These are phyloP conservation scores for Saprolegnia parasitica DNA, from an alignment of 352 stramenopile species.

Conservation along the genomic window DNA sequence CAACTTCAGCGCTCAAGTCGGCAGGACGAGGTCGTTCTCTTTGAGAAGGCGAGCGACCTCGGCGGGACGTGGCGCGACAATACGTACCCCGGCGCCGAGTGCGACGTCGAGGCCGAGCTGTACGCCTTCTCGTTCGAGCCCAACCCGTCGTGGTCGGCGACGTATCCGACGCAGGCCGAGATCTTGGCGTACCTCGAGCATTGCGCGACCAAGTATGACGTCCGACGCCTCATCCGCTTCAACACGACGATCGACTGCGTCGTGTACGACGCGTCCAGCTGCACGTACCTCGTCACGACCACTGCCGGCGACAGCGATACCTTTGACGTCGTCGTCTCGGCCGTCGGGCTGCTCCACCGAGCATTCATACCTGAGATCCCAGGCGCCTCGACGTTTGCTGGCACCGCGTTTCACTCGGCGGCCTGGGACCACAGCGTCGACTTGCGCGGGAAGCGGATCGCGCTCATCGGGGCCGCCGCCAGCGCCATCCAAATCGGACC, in stretches of 20 bases:
- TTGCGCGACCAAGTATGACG: not conserved
- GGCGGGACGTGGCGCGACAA: slow-evolving; percentile 30
- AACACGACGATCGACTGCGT: not conserved
- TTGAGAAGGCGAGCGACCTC: slow-evolving; percentile 26
- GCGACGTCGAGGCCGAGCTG: slow-evolving; percentile 29
- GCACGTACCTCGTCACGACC: not conserved
- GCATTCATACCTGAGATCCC: slow-evolving; percentile 18
- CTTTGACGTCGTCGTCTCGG: not conserved
- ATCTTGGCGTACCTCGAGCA: not conserved
- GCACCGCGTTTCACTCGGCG: slow-evolving; percentile 25
- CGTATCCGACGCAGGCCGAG: slow-evolving; percentile 15
- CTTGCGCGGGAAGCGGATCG: slow-evolving; percentile 27
- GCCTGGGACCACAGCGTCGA: slow-evolving; percentile 24
- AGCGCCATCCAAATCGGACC: slow-evolving; percentile 29
- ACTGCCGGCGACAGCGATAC: not conserved
- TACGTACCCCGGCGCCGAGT: slow-evolving; percentile 25
- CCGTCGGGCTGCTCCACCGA: not conserved
- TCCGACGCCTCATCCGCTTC: not conserved
- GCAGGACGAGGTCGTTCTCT: slow-evolving; percentile 11
- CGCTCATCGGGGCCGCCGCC: slow-evolving; percentile 17
- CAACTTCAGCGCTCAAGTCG: slow-evolving; percentile 22
- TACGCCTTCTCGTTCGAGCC: slow-evolving; percentile 28
- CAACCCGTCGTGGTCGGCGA: slow-evolving; percentile 27
- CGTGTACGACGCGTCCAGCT: not conserved
- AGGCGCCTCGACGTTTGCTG: slow-evolving; percentile 27